These are phyloP conservation scores for Tubosaeta brunneosetosa DNA, from an alignment of 768 basidiomycete genomes.

Conservation along the genomic window DNA sequence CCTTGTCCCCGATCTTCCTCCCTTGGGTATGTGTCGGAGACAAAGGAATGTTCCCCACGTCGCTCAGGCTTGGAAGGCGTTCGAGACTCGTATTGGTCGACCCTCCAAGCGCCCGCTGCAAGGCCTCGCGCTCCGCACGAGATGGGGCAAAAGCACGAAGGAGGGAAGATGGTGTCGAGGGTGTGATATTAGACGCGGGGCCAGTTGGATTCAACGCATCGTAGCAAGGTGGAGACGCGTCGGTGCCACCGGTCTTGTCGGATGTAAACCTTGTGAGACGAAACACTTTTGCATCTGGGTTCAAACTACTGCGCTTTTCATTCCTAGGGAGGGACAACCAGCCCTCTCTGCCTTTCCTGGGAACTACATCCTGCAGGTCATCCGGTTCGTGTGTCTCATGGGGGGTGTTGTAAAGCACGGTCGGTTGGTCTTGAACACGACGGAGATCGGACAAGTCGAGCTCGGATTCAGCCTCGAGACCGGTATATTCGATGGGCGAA, in stretches of 20 bases:
- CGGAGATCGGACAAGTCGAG: constrained; percentile 48
- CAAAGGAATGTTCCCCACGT: constrained; percentile 69
- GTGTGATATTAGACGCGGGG: constrained; percentile 33
- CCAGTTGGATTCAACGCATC: constrained; percentile 63
- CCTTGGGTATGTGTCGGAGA: constrained; percentile 48
- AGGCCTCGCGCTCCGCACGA: constrained; percentile 79
- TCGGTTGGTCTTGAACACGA: constrained; percentile 18
- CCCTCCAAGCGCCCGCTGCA: constrained; percentile 73
- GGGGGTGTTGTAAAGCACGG: constrained; percentile 27
- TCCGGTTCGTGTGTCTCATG: constrained; percentile 29
- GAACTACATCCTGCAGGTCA: constrained; percentile 11
- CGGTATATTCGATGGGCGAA: constrained; percentile 41
- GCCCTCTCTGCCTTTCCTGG: constrained; percentile 24
- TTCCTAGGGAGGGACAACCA: constrained; percentile 45
- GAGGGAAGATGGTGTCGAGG: constrained; percentile 46
- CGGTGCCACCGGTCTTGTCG: constrained; percentile 10
- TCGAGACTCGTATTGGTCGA: constrained; percentile 74
- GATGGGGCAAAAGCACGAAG: constrained; percentile 86
- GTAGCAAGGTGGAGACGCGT: constrained; percentile 29
- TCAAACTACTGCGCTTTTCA: constrained; percentile 63
- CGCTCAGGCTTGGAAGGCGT: constrained; percentile 71
- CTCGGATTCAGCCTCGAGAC: constrained; percentile 29
- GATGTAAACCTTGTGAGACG: constrained; percentile 39
- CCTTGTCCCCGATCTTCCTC: constrained; percentile 21
- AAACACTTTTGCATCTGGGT: constrained; percentile 86